Evolutionary conservation across 768 basidiomycete species (phyloP), one percentile per base, ranked within the genome.

Genomic region (Phylloporus sp.): DNA sequence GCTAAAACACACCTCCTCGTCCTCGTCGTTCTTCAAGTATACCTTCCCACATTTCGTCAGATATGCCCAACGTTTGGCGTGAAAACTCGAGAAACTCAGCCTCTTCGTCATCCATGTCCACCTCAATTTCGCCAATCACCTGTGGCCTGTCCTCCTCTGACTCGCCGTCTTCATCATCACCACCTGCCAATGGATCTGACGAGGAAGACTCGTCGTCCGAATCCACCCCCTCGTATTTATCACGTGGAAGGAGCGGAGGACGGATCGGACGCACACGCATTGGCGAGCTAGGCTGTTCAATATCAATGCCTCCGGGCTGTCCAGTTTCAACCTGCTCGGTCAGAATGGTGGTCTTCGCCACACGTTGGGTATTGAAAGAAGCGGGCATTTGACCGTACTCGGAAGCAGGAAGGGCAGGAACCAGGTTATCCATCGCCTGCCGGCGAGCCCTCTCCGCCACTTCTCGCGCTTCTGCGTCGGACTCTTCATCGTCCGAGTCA

Each of bases 21-120:
- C 76, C 76, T 64, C 79, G 75, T 27, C 97, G 77, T 55, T 95
- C 91, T 49, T 76, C 74, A 26, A 98, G 59, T 43, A 99, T 98
- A n/a, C 83, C 80, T 15, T 77, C 70, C 91, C 95, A 98, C 66
- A 92, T 86, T n/a, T 83, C 83, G 57, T 94, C 86, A 38, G 77
- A 80, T 55, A 99, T 88, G 1, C 97, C 97, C 31, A 98, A 73
- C 5, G 89, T 82, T 60, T 97, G 91, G 41, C 92, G 82, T 12
- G 97, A 89, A 69, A 99, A 99, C 70, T 92, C 88, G 27, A 99
- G 71, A 58, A 98, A 99, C 59, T 97, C 95, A 59, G 89, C 92
- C 70, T 91, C 82, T 70, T 99, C 97, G 59, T 91, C 86, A 1
- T 76, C 81, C 92, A 98, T 95, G 58, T 97, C 87, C 29, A 94